phyloP scores from a whole-genome alignment of 345 rosid species.

The Bruguiera gymnorhiza region DNA sequence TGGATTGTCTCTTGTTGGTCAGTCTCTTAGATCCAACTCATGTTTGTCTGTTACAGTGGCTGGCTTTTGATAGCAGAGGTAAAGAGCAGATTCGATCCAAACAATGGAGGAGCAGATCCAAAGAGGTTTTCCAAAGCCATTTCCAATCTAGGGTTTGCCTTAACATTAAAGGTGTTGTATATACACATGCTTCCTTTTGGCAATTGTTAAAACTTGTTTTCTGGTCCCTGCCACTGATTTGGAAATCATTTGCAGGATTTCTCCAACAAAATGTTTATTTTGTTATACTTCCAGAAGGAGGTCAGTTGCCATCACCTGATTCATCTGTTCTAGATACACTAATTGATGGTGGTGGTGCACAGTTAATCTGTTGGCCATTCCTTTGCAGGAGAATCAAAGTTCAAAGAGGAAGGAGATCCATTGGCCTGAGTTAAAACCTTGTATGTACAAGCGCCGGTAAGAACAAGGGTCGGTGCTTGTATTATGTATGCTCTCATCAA shows the following conservation, averaged over 20 bases:
- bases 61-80: slow-evolving; percentile 97
- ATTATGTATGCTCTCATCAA: background rate
- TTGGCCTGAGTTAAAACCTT: slow-evolving; percentile 93
- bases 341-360: background rate
- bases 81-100: slow-evolving; percentile 92
- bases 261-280: slow-evolving; percentile 82
- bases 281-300: slow-evolving; percentile 77
- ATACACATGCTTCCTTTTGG: background rate
- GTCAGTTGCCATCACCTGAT: slow-evolving; percentile 28
- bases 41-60: slow-evolving; percentile 46
- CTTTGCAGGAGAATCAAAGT: slow-evolving; percentile 48
- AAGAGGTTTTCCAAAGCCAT: slow-evolving; percentile 65
- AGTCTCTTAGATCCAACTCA: background rate
- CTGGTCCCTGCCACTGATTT: slow-evolving; percentile 5
- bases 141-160: slow-evolving; percentile 68
- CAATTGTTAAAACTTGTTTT: background rate
- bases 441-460: slow-evolving; percentile 88
- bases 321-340: background rate
- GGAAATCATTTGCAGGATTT: slow-evolving; percentile 53
- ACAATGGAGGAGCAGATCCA: slow-evolving; percentile 84
- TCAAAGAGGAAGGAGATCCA: slow-evolving; percentile 49
- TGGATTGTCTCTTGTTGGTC: background rate
- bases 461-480: background rate
- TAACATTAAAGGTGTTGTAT: slow-evolving; percentile 43
- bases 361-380: slow-evolving; percentile 2